These are phyloP conservation scores for Zygosaccharomyces siamensis DNA, from an alignment of 805 yeast genomes.

Conservation along the genomic window DNA sequence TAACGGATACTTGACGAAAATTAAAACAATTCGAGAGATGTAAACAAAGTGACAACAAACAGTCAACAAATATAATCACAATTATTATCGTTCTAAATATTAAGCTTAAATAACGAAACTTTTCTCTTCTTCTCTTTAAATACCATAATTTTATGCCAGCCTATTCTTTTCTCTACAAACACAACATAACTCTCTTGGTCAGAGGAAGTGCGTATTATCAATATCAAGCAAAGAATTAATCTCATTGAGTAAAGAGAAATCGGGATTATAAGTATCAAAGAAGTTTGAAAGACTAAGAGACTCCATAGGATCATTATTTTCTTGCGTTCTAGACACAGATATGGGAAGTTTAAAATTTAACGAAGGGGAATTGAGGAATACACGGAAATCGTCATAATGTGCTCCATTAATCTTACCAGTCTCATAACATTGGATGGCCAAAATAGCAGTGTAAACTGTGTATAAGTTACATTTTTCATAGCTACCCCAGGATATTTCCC, in stretches of 20 bases:
- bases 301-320: slow-evolving; percentile 4
- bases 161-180: too few species aligned
- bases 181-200: not conserved
- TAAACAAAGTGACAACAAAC: not conserved
- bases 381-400: slow-evolving; percentile 7
- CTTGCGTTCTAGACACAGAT: not conserved
- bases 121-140: too few species aligned
- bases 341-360: slow-evolving; percentile 14
- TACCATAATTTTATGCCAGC: too few species aligned
- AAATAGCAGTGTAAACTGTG: slow-evolving; percentile 17
- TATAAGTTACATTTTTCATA: slow-evolving; percentile 17
- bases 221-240: slow-evolving; percentile 14
- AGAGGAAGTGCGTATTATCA: not conserved
- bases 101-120: not conserved
- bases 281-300: slow-evolving; percentile 11
- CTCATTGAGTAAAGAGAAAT: slow-evolving; percentile 17
- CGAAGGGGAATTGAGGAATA: slow-evolving; percentile 14
- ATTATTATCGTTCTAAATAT: not conserved
- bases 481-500: slow-evolving; percentile 9
- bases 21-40: not conserved
- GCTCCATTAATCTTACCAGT: slow-evolving; percentile 8
- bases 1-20: not conserved
- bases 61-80: not conserved
- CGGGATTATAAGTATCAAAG: slow-evolving; percentile 16
- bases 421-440: slow-evolving; percentile 17